Conservation (phyloP, 371 early-diverging fungal species). For the Apophysomyces trapeziformis region DNA sequence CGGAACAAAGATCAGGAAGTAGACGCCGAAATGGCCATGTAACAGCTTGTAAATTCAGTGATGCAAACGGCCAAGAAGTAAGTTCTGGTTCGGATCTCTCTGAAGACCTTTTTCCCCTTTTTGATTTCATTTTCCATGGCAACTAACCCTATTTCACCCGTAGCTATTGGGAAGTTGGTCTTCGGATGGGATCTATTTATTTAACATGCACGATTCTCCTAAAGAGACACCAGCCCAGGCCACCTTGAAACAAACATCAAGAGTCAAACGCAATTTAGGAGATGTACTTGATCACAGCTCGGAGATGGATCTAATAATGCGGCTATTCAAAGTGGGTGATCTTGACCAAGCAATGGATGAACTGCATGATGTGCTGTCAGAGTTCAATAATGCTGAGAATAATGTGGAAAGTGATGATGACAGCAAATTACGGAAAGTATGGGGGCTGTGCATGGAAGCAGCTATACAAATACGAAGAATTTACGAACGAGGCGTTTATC, state of each 20-base stretch:
- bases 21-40: conserved; percentile 31
- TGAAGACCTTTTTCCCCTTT: no score
- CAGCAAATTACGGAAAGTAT: conserved; percentile 1
- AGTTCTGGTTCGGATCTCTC: neutral
- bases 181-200: conserved; percentile 58
- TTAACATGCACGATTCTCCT: conserved; percentile 56
- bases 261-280: neutral
- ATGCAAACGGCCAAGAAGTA: conserved; percentile 50
- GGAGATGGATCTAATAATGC: conserved; percentile 14
- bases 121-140: no score
- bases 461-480: conserved; percentile 17
- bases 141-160: neutral
- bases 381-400: neutral
- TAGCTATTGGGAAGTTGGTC: conserved; percentile 71
- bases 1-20: neutral
- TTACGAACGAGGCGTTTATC: conserved; percentile 10
- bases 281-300: neutral
- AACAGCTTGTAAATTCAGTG: conserved; percentile 50
- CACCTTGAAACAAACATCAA: conserved; percentile 15
- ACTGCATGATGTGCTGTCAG: conserved; percentile 1
- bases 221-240: conserved; percentile 6
- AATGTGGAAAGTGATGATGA: neutral
- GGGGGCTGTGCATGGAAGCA: conserved; percentile 16
- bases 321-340: conserved; percentile 10
- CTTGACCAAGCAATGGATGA: conserved; percentile 11